Conservation (phyloP, 2,329 filamentous ascomycete genomes). For the Catunica adiposa region DNA sequence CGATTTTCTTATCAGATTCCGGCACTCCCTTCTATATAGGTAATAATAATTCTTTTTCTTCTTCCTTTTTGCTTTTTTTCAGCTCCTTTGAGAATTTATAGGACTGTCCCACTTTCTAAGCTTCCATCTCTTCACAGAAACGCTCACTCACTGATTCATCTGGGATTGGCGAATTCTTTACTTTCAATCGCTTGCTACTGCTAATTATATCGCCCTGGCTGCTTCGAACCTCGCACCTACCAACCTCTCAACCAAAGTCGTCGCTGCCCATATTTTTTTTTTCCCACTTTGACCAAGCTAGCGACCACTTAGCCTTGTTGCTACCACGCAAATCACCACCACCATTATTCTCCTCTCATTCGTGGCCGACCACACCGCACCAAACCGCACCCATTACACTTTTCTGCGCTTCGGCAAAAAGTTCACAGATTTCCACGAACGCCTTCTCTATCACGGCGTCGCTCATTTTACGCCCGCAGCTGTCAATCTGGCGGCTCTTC, state of each 20-base stretch:
- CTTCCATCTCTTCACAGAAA: no score
- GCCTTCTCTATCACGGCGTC: constrained; percentile 2
- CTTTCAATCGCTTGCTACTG: no score
- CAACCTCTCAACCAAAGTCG: background rate
- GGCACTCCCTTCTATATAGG: no score
- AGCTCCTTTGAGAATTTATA: no score
- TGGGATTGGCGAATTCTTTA: no score
- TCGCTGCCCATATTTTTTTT: background rate
- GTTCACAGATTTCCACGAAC: background rate
- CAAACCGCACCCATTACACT: background rate
- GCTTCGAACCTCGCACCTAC: background rate
- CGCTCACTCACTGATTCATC: no score
- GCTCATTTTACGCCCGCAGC: background rate
- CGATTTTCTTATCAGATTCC: background rate
- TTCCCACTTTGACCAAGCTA: background rate
- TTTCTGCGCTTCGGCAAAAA: no score
- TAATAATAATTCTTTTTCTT: background rate
- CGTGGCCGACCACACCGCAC: background rate
- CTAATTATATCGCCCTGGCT: background rate
- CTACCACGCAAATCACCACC: background rate
- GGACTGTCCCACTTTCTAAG: no score
- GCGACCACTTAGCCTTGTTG: constrained; percentile 1
- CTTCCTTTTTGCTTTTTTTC: background rate
- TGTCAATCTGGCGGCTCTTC: constrained; percentile 45
- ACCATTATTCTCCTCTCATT: background rate